Evolutionary conservation across 2,329 filamentous ascomycete species (phyloP), one percentile per base, ranked within the genome.

Genomic region (Exophiala viscosa): DNA sequence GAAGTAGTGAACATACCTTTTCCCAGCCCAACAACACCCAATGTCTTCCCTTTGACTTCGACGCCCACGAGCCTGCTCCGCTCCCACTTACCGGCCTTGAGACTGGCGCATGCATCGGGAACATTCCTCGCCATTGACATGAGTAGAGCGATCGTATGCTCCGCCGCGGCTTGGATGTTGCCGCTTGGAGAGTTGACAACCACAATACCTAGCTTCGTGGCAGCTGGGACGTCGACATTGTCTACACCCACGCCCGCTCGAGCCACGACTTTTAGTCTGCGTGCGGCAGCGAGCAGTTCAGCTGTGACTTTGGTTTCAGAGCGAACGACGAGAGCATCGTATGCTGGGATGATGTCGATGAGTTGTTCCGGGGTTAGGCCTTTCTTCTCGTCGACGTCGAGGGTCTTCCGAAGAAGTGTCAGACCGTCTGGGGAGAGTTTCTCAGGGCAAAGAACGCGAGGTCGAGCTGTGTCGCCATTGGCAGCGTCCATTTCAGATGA

Each of bases 241-340:
- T 92, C 87, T 18, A 92, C 87, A 31, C 87, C 88, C 1, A 92
- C 88, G 10, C 88, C 88, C 10, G 88, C 88, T 55, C 88, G 78
- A 2, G 87, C 88, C 17, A 93, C 87, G 7, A 92, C 88, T 60
- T 86, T 85, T 46, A 92, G 76, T 54, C 82, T 86, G 60, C 76
- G 80, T 8, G 82, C 87, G 1, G 84, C 84, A 10, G 74, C 70
- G 10, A 92, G 76, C 1, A 92, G 76, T 2, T 78, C 73, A 0
- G 85, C 78, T 0, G 85, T 91, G 54, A 92, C 87, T 65, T 90
- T 87, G 1, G 88, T 92, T 70, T 90, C 88, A 34, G 87, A 91
- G 2, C 88, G 84, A 36, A 92, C 84, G 55, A 92, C 87, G 46
- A 92, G 77, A 15, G 85, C 88, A 43, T 90, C 82, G 67, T 91